Evolutionary conservation across 2,329 filamentous ascomycete genomes (phyloP), one percentile per base, ranked within the genome.

Genomic region (Trichophaea hybrida): DNA sequence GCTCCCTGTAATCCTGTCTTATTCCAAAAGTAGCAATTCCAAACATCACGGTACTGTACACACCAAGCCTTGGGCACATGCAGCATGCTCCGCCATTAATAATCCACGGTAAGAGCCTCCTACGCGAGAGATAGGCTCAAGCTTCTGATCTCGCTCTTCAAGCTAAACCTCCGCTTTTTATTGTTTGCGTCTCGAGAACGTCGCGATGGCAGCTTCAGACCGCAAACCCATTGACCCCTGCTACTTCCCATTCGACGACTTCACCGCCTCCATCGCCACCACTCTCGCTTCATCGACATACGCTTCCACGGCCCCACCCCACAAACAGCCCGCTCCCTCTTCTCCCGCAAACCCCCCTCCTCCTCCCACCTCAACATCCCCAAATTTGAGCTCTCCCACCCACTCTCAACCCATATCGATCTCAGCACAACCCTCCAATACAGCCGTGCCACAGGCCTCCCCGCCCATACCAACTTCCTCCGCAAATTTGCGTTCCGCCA

Each of bases 211-310:
- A 24, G 24, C 24, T 24, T 24, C 24, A 24, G 1, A 24, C 24
- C 24, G 38, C 13, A 51, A 52, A 5, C 88, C 90, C 5, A 74
- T 82, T 66, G 85, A 95, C 71, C 76, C 95, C 62, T 85, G 82
- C 60, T 88, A 88, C 74, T 96, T 96, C 69, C 90, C 90, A 6
- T 95, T 86, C 72, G 89, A 96, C 68, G 93, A 88, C 0, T 81
- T 96, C 64, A 88, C 94, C 73, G 87, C 89, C 44, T 82, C 85
- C 65, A 81, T 85, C 62, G 87, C 88, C 35, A 79, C 80, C 63
- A 83, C 88, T 76, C 85, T 64, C 80, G 89, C 71, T 93, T 86
- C 77, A 77, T 59, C 43, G 43, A 61, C 79, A 37, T 85, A 85
- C 1, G 83, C 63, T 31, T 69, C 63, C 33, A 68, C 67, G 50